Evolutionary conservation across 352 stramenopile genomes (phyloP).

Genomic region (Globisporangium megalacanthum): DNA sequence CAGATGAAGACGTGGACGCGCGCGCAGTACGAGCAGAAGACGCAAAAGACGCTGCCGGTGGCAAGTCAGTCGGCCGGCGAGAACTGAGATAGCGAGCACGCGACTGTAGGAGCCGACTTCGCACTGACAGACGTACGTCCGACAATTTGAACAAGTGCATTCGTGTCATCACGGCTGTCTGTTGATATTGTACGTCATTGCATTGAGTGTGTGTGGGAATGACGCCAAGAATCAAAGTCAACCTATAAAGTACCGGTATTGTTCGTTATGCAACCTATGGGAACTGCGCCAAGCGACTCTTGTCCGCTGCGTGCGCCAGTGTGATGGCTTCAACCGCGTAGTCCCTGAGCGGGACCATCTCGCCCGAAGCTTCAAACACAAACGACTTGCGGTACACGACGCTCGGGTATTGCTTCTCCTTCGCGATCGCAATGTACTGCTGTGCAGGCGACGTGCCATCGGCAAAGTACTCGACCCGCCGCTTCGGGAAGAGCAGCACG

Average conservation of each 20-base stretch:
- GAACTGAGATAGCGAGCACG: conserved; percentile 24
- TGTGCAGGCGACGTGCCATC: conserved; percentile 18
- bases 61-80: conserved; percentile 43
- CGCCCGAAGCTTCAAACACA: conserved; percentile 4
- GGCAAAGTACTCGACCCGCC: conserved; percentile 22
- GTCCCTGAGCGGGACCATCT: conserved; percentile 4
- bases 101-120: not conserved
- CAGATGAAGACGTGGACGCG: conserved; percentile 86
- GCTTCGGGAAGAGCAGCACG: conserved; percentile 24
- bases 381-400: conserved; percentile 26
- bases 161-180: no score
- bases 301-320: conserved; percentile 2
- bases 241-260: no score
- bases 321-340: conserved; percentile 7
- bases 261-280: not conserved
- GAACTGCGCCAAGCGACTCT: conserved; percentile 4
- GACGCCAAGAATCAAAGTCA: no score
- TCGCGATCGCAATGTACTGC: conserved; percentile 18
- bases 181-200: no score
- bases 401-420: conserved; percentile 16
- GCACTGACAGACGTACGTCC: no score
- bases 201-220: no score
- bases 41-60: conserved; percentile 42
- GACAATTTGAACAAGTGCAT: no score
- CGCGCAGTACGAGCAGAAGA: conserved; percentile 80